Evolutionary conservation across 2,329 filamentous ascomycete species (phyloP).

Genomic region (Colletotrichum truncatum): DNA sequence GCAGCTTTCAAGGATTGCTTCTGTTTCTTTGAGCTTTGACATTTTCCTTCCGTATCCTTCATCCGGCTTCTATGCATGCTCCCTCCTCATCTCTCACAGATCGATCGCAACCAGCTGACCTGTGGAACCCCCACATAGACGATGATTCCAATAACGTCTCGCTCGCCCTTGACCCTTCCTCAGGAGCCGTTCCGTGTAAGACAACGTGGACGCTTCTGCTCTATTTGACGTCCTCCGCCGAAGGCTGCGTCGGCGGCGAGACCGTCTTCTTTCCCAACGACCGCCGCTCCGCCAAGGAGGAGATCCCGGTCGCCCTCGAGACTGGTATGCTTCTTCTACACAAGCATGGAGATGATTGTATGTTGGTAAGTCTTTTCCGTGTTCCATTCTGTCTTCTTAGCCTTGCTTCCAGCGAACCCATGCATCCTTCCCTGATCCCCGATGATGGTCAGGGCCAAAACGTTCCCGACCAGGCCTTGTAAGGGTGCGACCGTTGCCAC

Average conservation of each 20-base stretch:
- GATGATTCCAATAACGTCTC: conserved; percentile 83
- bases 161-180: conserved; percentile 40
- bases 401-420: not conserved
- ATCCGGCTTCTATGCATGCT: conserved; percentile 25
- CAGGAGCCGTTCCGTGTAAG: conserved; percentile 54
- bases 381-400: not conserved
- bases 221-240: conserved; percentile 74
- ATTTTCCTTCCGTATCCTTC: conserved; percentile 11
- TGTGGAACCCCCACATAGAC: conserved; percentile 59
- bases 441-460: not conserved
- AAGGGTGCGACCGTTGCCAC: conserved; percentile 22
- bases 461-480: not conserved
- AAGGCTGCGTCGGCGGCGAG: conserved; percentile 82
- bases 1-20: not conserved
- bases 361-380: conserved; percentile 65
- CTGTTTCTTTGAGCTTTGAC: not conserved
- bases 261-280: conserved; percentile 90
- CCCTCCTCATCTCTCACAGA: conserved; percentile 2
- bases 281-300: conserved; percentile 64
- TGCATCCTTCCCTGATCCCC: conserved; percentile 20
- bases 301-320: conserved; percentile 78
- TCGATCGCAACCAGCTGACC: conserved; percentile 18
- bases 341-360: conserved; percentile 87
- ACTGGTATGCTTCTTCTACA: conserved; percentile 89
- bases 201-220: conserved; percentile 94